Evolutionary conservation across 1,284 basidiomycete genomes (phyloP).

Genomic region (Tilletia caries): DNA sequence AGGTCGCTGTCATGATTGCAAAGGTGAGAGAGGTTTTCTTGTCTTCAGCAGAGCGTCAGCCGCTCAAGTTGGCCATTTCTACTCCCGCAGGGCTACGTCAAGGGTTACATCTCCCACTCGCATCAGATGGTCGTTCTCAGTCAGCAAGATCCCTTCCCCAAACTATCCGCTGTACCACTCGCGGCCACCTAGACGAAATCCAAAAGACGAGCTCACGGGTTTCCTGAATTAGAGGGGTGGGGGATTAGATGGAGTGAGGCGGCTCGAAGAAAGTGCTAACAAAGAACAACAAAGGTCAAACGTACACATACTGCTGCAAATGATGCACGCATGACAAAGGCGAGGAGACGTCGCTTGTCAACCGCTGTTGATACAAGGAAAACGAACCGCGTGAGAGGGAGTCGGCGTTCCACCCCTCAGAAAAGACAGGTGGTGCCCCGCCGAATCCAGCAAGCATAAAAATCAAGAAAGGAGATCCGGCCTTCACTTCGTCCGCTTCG

Average conservation of each 20-base stretch:
- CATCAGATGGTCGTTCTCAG: constrained; percentile 87
- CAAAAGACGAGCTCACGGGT: too few relatives aligned
- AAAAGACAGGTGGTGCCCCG: too few relatives aligned
- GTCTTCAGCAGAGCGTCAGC: neutral
- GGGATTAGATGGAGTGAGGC: too few relatives aligned
- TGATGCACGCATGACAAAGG: too few relatives aligned
- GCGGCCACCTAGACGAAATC: neutral
- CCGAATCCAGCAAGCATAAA: too few relatives aligned
- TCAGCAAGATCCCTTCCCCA: constrained; percentile 75
- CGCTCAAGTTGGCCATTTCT: constrained; percentile 11
- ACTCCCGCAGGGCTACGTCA: constrained; percentile 67
- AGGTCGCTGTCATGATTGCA: neutral
- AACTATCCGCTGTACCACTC: constrained; percentile 30
- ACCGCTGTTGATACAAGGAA: too few relatives aligned
- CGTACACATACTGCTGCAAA: neutral
- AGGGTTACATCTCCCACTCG: constrained; percentile 93
- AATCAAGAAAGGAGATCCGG: too few relatives aligned
- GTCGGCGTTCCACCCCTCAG: too few relatives aligned
- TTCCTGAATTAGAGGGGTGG: too few relatives aligned
- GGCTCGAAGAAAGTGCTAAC: neutral
- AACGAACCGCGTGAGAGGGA: too few relatives aligned
- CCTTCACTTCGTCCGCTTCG: neutral
- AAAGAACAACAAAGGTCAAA: neutral
- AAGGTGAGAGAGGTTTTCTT: neutral
- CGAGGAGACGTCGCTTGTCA: too few relatives aligned